A percentile compares a stretch with the other conserved stretches of the same genome.
phyloP scores from a whole-genome alignment of 352 stramenopile genomes.

The Pythium aphanidermatum region DNA sequence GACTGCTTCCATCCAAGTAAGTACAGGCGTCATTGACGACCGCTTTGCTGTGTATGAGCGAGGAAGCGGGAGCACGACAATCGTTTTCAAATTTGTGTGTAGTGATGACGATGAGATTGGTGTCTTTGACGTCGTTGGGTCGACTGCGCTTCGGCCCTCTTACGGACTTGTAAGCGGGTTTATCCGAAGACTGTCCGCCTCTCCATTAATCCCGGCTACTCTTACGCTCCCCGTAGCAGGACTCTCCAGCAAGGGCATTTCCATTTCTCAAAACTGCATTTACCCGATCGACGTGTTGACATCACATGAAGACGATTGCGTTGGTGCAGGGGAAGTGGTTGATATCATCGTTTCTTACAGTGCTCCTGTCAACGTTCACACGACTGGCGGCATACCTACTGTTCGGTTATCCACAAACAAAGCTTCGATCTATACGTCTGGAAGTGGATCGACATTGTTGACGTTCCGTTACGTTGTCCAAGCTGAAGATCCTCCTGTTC shows the following conservation, averaged over 20 bases:
- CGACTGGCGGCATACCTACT: constrained; percentile 24
- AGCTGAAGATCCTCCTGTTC: constrained; percentile 22
- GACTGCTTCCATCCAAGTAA: constrained; percentile 34
- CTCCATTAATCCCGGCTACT: constrained; percentile 31
- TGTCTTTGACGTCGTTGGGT: constrained; percentile 37
- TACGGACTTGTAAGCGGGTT: constrained; percentile 37
- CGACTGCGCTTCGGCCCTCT: constrained; percentile 28
- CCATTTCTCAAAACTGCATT: constrained; percentile 44
- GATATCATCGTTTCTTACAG: constrained; percentile 49
- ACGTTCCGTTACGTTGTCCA: constrained; percentile 53
- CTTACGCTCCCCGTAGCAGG: constrained; percentile 32
- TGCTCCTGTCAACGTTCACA: constrained; percentile 35
- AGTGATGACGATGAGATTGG: constrained; percentile 25
- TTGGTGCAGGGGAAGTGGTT: constrained; percentile 53
- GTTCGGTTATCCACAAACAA: constrained; percentile 36
- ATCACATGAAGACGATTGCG: constrained; percentile 41
- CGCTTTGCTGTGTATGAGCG: constrained; percentile 35
- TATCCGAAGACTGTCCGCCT: constrained; percentile 35
- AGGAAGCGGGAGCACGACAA: constrained; percentile 37
- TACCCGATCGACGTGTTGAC: constrained; percentile 28
- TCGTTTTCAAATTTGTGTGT: constrained; percentile 48
- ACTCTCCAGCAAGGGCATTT: constrained; percentile 45
- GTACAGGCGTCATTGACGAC: constrained; percentile 19
- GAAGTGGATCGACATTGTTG: constrained; percentile 30
- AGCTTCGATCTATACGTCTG: constrained; percentile 35